Percentiles rank a stretch among this genome's conserved stretches.
Evolutionary conservation across 169 alveolate genomes (phyloP).

Genomic region (Plasmodium vinckei): DNA sequence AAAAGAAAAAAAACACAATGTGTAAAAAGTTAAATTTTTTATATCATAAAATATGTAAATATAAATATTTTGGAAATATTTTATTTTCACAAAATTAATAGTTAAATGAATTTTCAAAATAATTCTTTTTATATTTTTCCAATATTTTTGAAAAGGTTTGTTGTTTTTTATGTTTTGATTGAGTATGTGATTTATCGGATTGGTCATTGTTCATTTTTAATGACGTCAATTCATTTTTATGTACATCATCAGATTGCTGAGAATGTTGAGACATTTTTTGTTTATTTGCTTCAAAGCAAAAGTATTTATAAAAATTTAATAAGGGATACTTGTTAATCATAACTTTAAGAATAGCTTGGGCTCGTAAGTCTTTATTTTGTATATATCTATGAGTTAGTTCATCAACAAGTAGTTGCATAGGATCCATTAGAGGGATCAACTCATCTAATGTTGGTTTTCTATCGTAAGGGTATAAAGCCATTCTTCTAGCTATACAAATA

Average conservation of each 20-base stretch:
- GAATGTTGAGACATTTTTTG: background rate
- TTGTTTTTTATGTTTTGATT: background rate
- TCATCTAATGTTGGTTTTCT: constrained; percentile 86
- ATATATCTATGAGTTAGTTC: constrained; percentile 84
- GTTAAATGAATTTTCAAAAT: constrained; percentile 10
- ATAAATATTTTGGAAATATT: too few species aligned
- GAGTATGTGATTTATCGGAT: background rate
- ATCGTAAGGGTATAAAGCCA: constrained; percentile 90
- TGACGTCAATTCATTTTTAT: background rate
- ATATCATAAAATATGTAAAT: too few species aligned
- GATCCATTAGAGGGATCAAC: constrained; percentile 88
- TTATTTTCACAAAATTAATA: too few species aligned
- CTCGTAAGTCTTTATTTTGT: constrained; percentile 82
- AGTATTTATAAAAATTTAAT: constrained; percentile 81
- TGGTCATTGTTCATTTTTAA: background rate
- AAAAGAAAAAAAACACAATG: too few species aligned
- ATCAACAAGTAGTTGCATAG: constrained; percentile 85
- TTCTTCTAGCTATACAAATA: constrained; percentile 85
- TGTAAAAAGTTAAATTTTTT: too few species aligned
- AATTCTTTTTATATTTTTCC: constrained; percentile 32
- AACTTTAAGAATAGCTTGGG: constrained; percentile 86
- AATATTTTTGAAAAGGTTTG: constrained; percentile 6
- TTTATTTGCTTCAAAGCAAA: constrained; percentile 16
- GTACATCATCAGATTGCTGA: too few species aligned
- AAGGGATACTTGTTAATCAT: constrained; percentile 82